Evolutionary conservation across 2,329 filamentous ascomycete genomes (phyloP), one percentile per base, ranked within the genome.

Genomic region (Fusarium newnesense): DNA sequence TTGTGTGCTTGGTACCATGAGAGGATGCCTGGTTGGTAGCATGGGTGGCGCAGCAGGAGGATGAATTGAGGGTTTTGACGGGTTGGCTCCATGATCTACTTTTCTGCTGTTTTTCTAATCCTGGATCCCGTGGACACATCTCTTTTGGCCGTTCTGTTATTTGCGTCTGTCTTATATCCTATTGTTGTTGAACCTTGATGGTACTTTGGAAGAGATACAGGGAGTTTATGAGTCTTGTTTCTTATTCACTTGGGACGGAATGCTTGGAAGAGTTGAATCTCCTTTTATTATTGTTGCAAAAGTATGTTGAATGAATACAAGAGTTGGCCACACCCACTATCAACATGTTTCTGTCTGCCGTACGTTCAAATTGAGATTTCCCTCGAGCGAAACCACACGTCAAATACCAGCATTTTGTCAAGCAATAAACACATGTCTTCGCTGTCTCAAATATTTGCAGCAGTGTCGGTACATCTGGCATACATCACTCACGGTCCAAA

Each of bases 231-330:
- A 49, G 42, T 26, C 39, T 30, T 50, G 32, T 50, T 43, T 4
- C 32, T 60, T 34, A 36, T 47, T 36, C 30, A 30, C 26, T 24
- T 47, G 44, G 36, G 26, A 32, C 37, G 16, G 28, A 53, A 34
- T 58, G 46, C 30, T n/a, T 39, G 44, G 37, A 37, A 43, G 56
- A 52, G 26, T 46, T 47, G 52, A 30, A 34, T 52, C n/a, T 56
- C 30, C 58, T 46, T 58, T 26, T 66, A 37, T 30, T 28, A 47
- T 52, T 43, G 53, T 61, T 66, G 60, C 46, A 73, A 72, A 73
- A 73, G 70, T 67, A 49, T 70, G 60, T 62, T 36, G 44, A 60
- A 56, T 67, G 42, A 73, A 70, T 73, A 57, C 46, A 73, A 70
- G 42, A 57, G 40, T 59, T 62, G 56, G 26, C 32, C 42, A 46